Evolutionary conservation across 306 rosid genomes (phyloP).

Genomic region (Gastrolobium bilobum): DNA sequence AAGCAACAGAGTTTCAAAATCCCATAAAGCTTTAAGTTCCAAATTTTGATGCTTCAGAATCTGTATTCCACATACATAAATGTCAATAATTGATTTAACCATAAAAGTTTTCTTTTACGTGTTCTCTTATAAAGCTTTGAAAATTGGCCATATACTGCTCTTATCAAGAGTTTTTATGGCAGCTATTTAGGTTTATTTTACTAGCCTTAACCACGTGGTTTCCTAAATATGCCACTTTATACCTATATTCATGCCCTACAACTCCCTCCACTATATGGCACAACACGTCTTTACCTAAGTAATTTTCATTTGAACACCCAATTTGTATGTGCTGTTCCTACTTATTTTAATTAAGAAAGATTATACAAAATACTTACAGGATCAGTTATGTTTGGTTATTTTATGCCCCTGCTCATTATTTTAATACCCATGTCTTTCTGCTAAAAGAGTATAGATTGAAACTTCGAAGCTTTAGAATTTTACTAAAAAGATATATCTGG

Average conservation of each 20-base stretch:
- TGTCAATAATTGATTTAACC: background rate
- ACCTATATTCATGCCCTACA: background rate
- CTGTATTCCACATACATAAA: background rate
- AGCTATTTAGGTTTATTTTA: background rate
- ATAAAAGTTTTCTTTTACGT: background rate
- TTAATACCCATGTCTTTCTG: background rate
- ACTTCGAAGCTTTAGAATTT: background rate
- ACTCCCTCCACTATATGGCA: background rate
- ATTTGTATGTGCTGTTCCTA: background rate
- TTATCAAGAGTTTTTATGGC: background rate
- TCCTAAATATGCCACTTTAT: slow-evolving; percentile 2
- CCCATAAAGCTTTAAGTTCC: background rate
- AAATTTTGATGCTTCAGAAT: slow-evolving; percentile 3
- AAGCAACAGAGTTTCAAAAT: background rate
- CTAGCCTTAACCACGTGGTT: background rate
- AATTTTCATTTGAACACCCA: slow-evolving; percentile 1
- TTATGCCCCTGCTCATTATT: background rate
- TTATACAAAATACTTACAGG: background rate
- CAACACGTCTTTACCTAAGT: background rate
- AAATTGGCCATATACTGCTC: background rate
- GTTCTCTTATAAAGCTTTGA: background rate
- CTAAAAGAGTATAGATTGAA: background rate
- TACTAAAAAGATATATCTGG: background rate
- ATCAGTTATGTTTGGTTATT: background rate
- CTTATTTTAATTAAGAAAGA: background rate